Evolutionary conservation across 2,329 filamentous ascomycete species (phyloP), one percentile per base, ranked within the genome.

Genomic region (Paracoccidioides brasiliensis): DNA sequence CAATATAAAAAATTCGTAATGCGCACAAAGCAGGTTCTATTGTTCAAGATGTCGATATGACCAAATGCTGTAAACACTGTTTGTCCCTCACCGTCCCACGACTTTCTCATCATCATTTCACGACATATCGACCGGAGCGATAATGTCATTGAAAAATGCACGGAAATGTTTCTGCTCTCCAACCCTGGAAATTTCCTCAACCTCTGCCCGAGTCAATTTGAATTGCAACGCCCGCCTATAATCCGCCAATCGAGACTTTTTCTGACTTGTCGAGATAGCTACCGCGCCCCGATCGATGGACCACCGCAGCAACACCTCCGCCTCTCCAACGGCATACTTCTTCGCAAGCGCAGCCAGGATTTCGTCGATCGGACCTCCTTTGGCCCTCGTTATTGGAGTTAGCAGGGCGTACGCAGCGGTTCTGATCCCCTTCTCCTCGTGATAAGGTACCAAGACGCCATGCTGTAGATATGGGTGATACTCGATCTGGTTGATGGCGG

Each of bases 251-350:
- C 81, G 71, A 59, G 79, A 74, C 67, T 83, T 80, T 64, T 83
- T 84, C 51, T 73, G 70, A 56, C 77, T 81, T 2, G 81, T 84
- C 5, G 80, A 83, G 56, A 85, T 76, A 0, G 78, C 69, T 14
- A 83, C 74, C 56, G 78, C 67, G 30, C 80, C 80, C 62, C 81
- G 79, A 60, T 84, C 80, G 52, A 84, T 75, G 51, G 75, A 78
- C 80, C 80, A 85, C 53, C 81, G 69, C 55, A 84, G 63, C 52
- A 75, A 68, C 54, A 84, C 76, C 66, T 84, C 80, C 1, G 73
- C 76, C 50, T 79, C 74, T 53, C 66, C 74, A 46, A 83, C 81
- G 0, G 73, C 78, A 63, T 84, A 84, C 67, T 84, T 84, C 64
- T 78, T 78, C n/a, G 78, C 74, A 56, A 84, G 64, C 2, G 63